Evolutionary conservation across 2,329 filamentous ascomycete genomes (phyloP).

Genomic region (Phialocephala sp.): DNA sequence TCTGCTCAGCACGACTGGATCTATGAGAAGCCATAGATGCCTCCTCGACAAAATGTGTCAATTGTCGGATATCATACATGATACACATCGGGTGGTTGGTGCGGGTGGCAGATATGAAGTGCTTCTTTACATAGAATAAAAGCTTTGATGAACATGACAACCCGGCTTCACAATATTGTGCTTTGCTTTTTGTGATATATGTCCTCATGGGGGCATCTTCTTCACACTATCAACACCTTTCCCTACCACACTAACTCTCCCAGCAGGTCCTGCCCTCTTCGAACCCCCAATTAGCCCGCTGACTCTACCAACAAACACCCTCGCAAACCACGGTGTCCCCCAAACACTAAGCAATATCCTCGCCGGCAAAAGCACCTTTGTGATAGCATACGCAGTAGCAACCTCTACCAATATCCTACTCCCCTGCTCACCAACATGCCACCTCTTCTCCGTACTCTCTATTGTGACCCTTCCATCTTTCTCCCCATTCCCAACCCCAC

Average conservation of each 20-base stretch:
- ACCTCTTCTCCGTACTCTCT: slow-evolving; percentile 40
- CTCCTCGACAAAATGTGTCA: background rate
- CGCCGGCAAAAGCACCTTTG: slow-evolving; percentile 81
- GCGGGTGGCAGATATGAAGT: background rate
- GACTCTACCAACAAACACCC: slow-evolving; percentile 60
- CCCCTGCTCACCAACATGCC: slow-evolving; percentile 40
- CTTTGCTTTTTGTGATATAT: background rate
- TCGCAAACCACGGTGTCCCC: slow-evolving; percentile 92
- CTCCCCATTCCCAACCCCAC: slow-evolving; percentile 32
- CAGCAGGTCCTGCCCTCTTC: slow-evolving; percentile 1
- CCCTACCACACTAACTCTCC: slow-evolving; percentile 8
- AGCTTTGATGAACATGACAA: slow-evolving; percentile 10
- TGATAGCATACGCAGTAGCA: slow-evolving; percentile 88
- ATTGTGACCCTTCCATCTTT: slow-evolving; percentile 29
- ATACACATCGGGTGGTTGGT: slow-evolving; percentile 3
- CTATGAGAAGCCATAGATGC: slow-evolving; percentile 78
- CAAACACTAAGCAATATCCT: slow-evolving; percentile 81
- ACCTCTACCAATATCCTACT: slow-evolving; percentile 63
- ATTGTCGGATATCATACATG: background rate
- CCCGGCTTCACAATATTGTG: background rate
- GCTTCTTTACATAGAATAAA: slow-evolving; percentile 16
- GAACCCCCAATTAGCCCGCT: slow-evolving; percentile 18
- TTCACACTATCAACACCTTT: slow-evolving; percentile 20
- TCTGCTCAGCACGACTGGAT: slow-evolving; percentile 87
- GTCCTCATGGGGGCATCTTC: background rate